Evolutionary conservation across 306 rosid genomes (phyloP).

Genomic region (Cucumis cinereus): DNA sequence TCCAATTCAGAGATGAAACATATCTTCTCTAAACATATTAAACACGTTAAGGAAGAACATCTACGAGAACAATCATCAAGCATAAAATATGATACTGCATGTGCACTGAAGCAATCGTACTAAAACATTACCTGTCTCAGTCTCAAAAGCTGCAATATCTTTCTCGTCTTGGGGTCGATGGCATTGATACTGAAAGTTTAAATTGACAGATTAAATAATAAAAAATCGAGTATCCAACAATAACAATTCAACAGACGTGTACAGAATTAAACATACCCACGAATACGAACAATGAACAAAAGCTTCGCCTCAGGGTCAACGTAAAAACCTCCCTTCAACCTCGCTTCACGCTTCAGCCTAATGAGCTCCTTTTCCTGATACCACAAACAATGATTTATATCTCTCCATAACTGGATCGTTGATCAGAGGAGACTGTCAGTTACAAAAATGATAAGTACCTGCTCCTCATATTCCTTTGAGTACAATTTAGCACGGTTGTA

Average conservation of each 20-base stretch:
- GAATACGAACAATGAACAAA: slow-evolving; percentile 61
- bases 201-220: background rate
- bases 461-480: slow-evolving; percentile 38
- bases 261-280: slow-evolving; percentile 44
- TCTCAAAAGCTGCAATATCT: slow-evolving; percentile 73
- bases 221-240: background rate
- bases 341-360: slow-evolving; percentile 70
- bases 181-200: slow-evolving; percentile 68
- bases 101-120: background rate
- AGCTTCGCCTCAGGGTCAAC: slow-evolving; percentile 90
- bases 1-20: background rate
- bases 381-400: background rate
- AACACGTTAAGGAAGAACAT: background rate
- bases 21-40: background rate
- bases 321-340: slow-evolving; percentile 84
- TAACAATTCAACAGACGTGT: background rate
- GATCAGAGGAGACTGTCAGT: background rate
- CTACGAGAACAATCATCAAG: background rate
- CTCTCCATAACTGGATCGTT: background rate
- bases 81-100: background rate
- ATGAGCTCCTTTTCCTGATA: slow-evolving; percentile 56
- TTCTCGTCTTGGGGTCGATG: slow-evolving; percentile 69
- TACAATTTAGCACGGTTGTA: slow-evolving; percentile 58
- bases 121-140: slow-evolving; percentile 55
- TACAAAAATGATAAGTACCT: slow-evolving; percentile 23